Conservation (phyloP, 495 filamentous ascomycete genomes). For the Neurospora sp. region DNA sequence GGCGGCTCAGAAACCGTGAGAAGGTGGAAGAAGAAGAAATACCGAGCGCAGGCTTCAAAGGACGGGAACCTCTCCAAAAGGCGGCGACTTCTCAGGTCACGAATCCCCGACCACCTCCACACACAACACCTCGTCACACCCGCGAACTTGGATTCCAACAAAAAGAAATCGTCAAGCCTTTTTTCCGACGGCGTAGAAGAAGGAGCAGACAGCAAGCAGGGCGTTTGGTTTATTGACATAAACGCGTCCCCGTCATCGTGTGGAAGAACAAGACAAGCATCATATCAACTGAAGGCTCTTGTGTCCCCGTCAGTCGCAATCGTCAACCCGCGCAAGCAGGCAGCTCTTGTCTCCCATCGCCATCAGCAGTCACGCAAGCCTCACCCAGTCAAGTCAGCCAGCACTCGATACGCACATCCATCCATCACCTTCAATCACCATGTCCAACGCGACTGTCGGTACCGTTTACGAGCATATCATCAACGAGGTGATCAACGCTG, state of each 20-base stretch:
- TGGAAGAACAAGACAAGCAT: neutral
- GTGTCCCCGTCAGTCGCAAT: neutral
- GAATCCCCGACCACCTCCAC: neutral
- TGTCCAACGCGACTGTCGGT: conserved; percentile 53
- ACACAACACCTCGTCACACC: neutral
- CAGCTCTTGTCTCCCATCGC: neutral
- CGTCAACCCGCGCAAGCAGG: neutral
- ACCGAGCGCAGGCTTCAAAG: neutral
- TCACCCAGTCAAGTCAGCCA: neutral
- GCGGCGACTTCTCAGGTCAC: neutral
- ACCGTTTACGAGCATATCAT: conserved; percentile 82
- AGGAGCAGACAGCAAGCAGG: neutral
- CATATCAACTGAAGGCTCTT: neutral
- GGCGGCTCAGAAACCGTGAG: conserved; percentile 1
- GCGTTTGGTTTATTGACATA: neutral
- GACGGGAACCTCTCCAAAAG: neutral
- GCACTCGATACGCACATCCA: neutral
- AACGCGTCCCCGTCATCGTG: neutral
- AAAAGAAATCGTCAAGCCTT: neutral
- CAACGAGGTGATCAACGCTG: conserved; percentile 76
- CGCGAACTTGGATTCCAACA: neutral
- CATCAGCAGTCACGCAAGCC: neutral
- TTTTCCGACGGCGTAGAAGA: neutral
- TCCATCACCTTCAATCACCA: conserved; percentile 17
- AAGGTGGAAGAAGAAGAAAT: neutral